Evolutionary conservation across 1,284 basidiomycete genomes (phyloP).

Genomic region (Papiliotrema flavescens): DNA sequence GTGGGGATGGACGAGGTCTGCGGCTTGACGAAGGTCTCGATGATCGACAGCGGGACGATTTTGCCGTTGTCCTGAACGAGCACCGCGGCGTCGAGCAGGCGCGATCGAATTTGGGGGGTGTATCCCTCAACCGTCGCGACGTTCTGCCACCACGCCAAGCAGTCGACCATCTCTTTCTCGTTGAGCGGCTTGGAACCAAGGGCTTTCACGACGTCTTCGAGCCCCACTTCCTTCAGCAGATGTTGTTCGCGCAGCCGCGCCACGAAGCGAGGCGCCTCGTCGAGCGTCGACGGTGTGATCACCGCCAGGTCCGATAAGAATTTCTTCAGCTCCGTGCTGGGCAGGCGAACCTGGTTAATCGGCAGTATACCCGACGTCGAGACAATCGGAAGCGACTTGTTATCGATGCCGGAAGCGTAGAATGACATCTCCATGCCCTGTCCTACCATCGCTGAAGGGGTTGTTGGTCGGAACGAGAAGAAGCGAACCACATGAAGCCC

Average conservation of each 20-base stretch:
- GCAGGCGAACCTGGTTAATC: conserved; percentile 70
- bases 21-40: conserved; percentile 72
- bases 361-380: conserved; percentile 73
- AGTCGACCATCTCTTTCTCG: conserved; percentile 72
- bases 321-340: conserved; percentile 65
- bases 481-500: conserved; percentile 82
- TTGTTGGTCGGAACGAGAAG: conserved; percentile 81
- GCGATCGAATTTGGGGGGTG: conserved; percentile 50
- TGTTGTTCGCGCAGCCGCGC: conserved; percentile 62
- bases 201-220: conserved; percentile 81
- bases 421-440: conserved; percentile 74
- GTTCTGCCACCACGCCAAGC: conserved; percentile 84
- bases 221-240: conserved; percentile 75
- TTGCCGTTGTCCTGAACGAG: conserved; percentile 53
- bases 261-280: conserved; percentile 64
- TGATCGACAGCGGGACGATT: conserved; percentile 65
- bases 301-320: conserved; percentile 81
- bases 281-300: conserved; percentile 64
- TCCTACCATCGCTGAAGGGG: conserved; percentile 82
- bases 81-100: conserved; percentile 69
- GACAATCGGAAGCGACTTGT: conserved; percentile 64
- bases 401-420: conserved; percentile 59
- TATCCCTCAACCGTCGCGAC: conserved; percentile 56
- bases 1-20: conserved; percentile 65
- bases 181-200: conserved; percentile 68